Conservation (phyloP, 2,329 filamentous ascomycete species). For the Aspergillus persii region DNA sequence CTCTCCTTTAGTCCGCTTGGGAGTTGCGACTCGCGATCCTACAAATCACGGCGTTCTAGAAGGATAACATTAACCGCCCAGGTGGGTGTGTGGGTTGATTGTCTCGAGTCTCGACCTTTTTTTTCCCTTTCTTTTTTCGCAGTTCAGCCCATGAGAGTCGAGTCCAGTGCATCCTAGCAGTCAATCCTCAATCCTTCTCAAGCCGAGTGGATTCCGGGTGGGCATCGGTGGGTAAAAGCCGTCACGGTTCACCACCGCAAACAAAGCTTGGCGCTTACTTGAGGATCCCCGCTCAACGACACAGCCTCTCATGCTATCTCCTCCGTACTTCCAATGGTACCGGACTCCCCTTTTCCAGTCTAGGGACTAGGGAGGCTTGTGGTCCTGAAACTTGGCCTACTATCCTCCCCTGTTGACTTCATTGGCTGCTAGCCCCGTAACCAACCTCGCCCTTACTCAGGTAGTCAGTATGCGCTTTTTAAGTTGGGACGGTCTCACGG, state of each 20-base stretch:
- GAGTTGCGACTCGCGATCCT: background rate
- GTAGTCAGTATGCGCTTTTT: constrained; percentile 3
- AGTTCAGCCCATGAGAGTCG: background rate
- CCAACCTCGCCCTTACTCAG: background rate
- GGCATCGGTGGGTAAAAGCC: constrained; percentile 6
- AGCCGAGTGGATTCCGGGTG: constrained; percentile 3
- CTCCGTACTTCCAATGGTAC: no score
- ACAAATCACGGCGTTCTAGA: constrained; percentile 3
- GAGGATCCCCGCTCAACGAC: background rate
- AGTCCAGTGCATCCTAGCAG: no score
- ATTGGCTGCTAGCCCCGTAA: background rate
- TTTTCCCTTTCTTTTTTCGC: no score
- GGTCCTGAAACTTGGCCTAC: background rate
- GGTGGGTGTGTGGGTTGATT: background rate
- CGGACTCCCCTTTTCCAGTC: background rate
- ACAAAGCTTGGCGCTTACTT: constrained; percentile 17
- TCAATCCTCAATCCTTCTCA: background rate
- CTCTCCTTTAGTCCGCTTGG: no score
- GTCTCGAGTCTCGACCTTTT: background rate
- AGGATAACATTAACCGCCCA: background rate
- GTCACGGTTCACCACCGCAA: constrained; percentile 5
- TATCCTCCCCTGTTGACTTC: background rate
- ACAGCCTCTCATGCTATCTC: background rate
- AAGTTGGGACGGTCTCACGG: background rate
- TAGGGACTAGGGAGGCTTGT: background rate